These are phyloP conservation scores for Bothia castanella DNA, from an alignment of 1,284 basidiomycete genomes.

Conservation along the genomic window DNA sequence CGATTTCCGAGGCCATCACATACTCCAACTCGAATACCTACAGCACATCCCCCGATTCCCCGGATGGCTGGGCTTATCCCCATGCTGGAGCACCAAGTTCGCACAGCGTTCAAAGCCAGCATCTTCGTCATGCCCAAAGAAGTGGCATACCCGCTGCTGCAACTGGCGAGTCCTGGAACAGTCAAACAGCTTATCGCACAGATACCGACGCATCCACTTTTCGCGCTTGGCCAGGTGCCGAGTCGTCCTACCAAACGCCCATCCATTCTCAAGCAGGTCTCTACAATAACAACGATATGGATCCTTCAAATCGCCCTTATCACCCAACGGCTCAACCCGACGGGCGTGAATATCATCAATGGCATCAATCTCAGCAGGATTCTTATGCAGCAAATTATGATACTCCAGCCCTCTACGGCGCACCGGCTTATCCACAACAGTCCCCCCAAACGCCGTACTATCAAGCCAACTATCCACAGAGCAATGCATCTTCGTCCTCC, in stretches of 20 bases:
- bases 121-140: slow-evolving; percentile 38
- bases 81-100: slow-evolving; percentile 40
- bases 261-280: slow-evolving; percentile 28
- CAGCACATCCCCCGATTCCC: slow-evolving; percentile 36
- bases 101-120: slow-evolving; percentile 49
- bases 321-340: slow-evolving; percentile 30
- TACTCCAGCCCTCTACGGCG: slow-evolving; percentile 20
- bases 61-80: slow-evolving; percentile 54
- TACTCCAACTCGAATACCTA: slow-evolving; percentile 29
- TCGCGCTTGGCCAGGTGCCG: slow-evolving; percentile 38
- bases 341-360: slow-evolving; percentile 31
- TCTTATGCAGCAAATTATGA: slow-evolving; percentile 31
- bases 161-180: slow-evolving; percentile 25
- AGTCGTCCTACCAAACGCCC: slow-evolving; percentile 34
- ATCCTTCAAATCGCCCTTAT: slow-evolving; percentile 33
- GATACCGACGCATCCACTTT: slow-evolving; percentile 35
- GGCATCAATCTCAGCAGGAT: slow-evolving; percentile 35
- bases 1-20: slow-evolving; percentile 34
- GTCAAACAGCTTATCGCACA: slow-evolving; percentile 26
- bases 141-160: slow-evolving; percentile 25
- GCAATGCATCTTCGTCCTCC: slow-evolving; percentile 30
- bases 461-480: slow-evolving; percentile 28
- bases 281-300: slow-evolving; percentile 30
- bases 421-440: slow-evolving; percentile 31
- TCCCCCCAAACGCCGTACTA: slow-evolving; percentile 31